These are phyloP conservation scores for Cyberlindnera xishuangbannaensis DNA, from an alignment of 805 yeast species.

Conservation along the genomic window DNA sequence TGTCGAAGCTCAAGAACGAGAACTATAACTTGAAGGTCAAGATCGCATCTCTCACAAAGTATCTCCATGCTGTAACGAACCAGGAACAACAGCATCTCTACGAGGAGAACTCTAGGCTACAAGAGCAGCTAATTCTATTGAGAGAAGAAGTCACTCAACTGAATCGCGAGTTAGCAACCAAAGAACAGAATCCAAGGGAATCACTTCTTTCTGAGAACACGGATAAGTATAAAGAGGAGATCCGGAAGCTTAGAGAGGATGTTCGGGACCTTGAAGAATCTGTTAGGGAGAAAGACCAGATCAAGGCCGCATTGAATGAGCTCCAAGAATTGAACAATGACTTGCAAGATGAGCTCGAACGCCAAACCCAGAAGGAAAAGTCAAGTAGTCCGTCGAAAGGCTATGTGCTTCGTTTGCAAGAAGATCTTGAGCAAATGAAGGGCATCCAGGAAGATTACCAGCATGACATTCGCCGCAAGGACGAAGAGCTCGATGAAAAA, in stretches of 20 bases:
- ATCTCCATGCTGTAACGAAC: conserved; percentile 32
- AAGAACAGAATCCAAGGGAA: conserved; percentile 1
- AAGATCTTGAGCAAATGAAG: conserved; percentile 14
- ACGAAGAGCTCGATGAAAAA: conserved; percentile 19
- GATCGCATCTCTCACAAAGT: conserved; percentile 35
- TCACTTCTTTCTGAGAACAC: conserved; percentile 1
- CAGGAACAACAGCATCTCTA: conserved; percentile 33
- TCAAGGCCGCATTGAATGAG: conserved; percentile 7
- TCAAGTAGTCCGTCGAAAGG: conserved; percentile 14
- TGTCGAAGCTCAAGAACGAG: conserved; percentile 32
- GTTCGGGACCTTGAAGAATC: conserved; percentile 4
- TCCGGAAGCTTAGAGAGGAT: conserved; percentile 2
- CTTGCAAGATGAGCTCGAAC: conserved; percentile 9
- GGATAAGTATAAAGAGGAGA: conserved; percentile 6
- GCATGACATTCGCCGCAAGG: conserved; percentile 16
- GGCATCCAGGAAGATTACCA: conserved; percentile 13
- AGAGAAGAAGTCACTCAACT: conserved; percentile 20
- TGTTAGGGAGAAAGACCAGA: conserved; percentile 5
- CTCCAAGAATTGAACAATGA: conserved; percentile 11
- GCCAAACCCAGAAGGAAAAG: conserved; percentile 3
- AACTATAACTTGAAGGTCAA: conserved; percentile 40
- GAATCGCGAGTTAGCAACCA: conserved; percentile 17
- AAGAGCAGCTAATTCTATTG: conserved; percentile 20
- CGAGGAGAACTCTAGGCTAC: conserved; percentile 31
- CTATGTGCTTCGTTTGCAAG: conserved; percentile 16